A percentile compares a stretch with the other conserved stretches of the same genome.
phyloP scores from a whole-genome alignment of 345 rosid genomes.

The Bruguiera parviflora region DNA sequence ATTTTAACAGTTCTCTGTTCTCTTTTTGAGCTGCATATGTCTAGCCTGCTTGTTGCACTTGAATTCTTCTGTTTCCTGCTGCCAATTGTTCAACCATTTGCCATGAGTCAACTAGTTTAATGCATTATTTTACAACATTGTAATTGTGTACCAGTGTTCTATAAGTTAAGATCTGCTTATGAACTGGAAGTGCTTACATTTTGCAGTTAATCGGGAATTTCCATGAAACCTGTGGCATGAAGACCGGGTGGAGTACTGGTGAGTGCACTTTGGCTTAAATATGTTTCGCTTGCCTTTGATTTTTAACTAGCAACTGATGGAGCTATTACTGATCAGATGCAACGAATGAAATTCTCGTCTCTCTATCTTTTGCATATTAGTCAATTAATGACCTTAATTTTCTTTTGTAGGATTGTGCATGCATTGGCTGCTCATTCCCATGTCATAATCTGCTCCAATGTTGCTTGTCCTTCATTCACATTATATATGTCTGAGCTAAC shows the following conservation, averaged over 20 bases:
- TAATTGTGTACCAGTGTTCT: neutral
- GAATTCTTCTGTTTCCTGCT: no score
- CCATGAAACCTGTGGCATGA: constrained; percentile 74
- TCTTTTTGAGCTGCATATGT: neutral
- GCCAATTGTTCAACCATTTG: no score
- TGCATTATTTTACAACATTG: neutral
- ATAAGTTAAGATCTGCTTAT: neutral
- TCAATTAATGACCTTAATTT: neutral
- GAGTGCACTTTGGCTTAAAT: constrained; percentile 11
- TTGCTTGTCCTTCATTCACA: neutral
- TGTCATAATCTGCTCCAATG: neutral
- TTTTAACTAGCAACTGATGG: neutral
- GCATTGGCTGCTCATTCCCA: neutral
- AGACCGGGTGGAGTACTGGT: constrained; percentile 95
- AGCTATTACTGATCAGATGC: neutral
- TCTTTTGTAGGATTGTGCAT: neutral
- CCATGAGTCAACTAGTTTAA: neutral
- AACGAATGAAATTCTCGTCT: neutral
- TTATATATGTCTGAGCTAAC: no score
- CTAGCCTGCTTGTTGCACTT: neutral
- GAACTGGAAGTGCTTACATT: constrained; percentile 2
- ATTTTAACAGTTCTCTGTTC: no score
- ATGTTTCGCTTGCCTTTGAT: constrained; percentile 1
- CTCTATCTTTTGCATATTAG: neutral
- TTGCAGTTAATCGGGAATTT: constrained; percentile 84